phyloP scores from a whole-genome alignment of 805 yeast genomes.

The Pichia nanzhaoensis region DNA sequence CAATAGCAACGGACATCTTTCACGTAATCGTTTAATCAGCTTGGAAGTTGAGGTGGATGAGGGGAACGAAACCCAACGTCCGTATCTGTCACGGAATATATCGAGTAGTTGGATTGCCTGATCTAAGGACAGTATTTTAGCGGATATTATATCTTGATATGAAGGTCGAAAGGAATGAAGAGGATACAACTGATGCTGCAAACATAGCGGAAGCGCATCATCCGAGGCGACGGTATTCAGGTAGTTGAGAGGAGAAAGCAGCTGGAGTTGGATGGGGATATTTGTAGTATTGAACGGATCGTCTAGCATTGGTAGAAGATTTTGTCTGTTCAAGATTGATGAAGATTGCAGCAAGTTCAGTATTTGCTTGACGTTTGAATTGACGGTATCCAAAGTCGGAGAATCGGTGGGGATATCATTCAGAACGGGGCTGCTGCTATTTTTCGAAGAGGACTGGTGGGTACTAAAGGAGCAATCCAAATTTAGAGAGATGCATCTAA shows the following conservation, averaged over 20 bases:
- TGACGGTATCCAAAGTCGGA: background rate
- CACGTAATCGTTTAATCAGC: constrained; percentile 42
- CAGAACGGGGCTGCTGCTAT: background rate
- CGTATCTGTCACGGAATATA: constrained; percentile 59
- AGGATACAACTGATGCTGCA: constrained; percentile 9
- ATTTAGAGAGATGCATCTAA: constrained; percentile 12
- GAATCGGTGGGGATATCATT: background rate
- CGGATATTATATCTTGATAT: constrained; percentile 40
- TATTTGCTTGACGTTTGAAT: constrained; percentile 3
- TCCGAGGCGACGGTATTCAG: background rate
- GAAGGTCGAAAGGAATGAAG: constrained; percentile 4
- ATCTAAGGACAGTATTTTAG: constrained; percentile 40
- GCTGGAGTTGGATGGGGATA: constrained; percentile 4
- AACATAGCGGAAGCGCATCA: constrained; percentile 1
- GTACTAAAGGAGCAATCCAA: constrained; percentile 9
- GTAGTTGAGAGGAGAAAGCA: constrained; percentile 6
- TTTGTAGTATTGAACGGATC: constrained; percentile 8
- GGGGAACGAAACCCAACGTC: constrained; percentile 75
- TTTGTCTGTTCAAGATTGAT: background rate
- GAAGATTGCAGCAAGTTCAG: background rate
- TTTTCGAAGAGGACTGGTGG: too few species aligned
- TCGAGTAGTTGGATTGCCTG: constrained; percentile 47
- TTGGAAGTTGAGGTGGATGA: constrained; percentile 40
- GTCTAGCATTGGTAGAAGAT: background rate
- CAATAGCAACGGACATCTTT: constrained; percentile 53